phyloP scores from a whole-genome alignment of 2,329 filamentous ascomycete species.

The Fusarium verticillioides region DNA sequence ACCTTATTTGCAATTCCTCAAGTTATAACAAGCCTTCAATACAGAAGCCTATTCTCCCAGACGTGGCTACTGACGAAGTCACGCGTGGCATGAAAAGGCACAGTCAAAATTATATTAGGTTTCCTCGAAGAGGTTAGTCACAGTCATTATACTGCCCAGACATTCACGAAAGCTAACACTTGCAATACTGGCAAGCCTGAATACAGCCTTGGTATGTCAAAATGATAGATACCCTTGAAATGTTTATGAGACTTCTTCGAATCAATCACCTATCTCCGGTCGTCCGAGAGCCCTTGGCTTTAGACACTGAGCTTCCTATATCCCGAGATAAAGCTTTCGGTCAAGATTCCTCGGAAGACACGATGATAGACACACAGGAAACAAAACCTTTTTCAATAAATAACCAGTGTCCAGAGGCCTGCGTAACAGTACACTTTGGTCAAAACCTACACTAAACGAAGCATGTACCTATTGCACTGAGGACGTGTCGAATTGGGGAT shows the following conservation, averaged over 20 bases:
- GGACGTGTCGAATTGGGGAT: not conserved
- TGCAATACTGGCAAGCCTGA: not conserved
- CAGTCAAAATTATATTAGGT: not conserved
- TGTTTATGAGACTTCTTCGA: not conserved
- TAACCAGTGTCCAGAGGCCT: not conserved
- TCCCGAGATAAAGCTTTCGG: not conserved
- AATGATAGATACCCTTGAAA: not conserved
- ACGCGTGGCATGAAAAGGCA: not conserved
- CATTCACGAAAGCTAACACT: not conserved
- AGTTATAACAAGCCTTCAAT: not conserved
- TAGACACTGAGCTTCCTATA: not conserved
- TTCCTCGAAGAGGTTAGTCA: not conserved
- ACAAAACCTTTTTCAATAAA: not conserved
- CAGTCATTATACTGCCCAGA: not conserved
- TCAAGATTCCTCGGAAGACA: not conserved
- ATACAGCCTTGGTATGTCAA: not conserved
- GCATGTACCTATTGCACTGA: not conserved
- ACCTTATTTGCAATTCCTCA: not conserved
- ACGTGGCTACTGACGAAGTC: not conserved
- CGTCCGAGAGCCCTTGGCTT: not conserved
- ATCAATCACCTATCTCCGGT: too few relatives aligned
- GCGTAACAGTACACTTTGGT: not conserved
- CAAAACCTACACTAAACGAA: not conserved
- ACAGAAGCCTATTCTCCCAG: not conserved
- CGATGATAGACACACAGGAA: not conserved